Conservation (phyloP, 305 asterid species). For the Fraxinus baroniana region DNA sequence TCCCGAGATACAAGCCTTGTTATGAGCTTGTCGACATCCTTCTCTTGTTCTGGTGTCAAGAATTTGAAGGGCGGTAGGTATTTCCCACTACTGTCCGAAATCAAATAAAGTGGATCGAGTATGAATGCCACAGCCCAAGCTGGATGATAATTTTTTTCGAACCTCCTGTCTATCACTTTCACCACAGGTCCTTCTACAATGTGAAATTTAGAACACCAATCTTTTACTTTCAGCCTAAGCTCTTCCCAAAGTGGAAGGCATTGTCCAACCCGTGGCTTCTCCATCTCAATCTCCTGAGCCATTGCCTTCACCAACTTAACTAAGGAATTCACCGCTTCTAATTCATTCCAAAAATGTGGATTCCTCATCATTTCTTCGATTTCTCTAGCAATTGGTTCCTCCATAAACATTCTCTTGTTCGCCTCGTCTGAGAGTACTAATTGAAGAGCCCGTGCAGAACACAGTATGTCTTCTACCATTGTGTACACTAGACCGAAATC, state of each 20-base stretch:
- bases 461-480: conserved; percentile 68
- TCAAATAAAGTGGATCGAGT: conserved; percentile 81
- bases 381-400: conserved; percentile 69
- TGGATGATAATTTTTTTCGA: conserved; percentile 81
- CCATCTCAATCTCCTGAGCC: conserved; percentile 70
- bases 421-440: conserved; percentile 66
- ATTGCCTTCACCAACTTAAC: conserved; percentile 59
- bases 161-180: conserved; percentile 62
- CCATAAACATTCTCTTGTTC: conserved; percentile 51
- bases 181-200: conserved; percentile 58
- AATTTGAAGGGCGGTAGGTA: conserved; percentile 89
- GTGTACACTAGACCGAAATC: conserved; percentile 57
- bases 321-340: conserved; percentile 75
- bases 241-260: conserved; percentile 96
- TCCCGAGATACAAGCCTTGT: conserved; percentile 80
- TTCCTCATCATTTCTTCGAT: conserved; percentile 79
- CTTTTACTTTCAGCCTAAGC: conserved; percentile 61
- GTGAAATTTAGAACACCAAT: conserved; percentile 76
- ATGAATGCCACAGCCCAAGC: conserved; percentile 95
- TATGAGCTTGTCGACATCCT: conserved; percentile 85
- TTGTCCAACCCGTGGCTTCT: conserved; percentile 77
- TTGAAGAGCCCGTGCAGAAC: conserved; percentile 80
- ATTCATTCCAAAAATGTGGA: conserved; percentile 82
- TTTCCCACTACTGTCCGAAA: conserved; percentile 78
- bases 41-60: conserved; percentile 81